These are phyloP conservation scores for Adansonia digitata DNA, from an alignment of 345 rosid species.

Conservation along the genomic window DNA sequence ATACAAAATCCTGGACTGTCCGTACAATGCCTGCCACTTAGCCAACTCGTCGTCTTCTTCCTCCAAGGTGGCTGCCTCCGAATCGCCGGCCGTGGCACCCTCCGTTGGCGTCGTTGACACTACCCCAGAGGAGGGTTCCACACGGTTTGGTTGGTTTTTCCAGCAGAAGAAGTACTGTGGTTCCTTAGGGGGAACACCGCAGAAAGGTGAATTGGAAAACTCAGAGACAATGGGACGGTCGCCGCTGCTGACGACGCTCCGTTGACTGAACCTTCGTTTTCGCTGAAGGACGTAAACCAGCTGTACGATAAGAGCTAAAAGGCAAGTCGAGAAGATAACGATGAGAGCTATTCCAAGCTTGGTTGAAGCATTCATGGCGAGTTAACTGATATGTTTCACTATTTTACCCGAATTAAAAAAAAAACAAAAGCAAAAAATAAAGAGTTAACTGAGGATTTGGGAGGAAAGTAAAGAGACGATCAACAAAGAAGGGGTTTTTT, in stretches of 20 bases:
- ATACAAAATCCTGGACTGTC: conserved; percentile 51
- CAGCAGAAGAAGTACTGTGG: conserved; percentile 72
- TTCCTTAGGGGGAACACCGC: conserved; percentile 51
- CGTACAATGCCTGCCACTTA: conserved; percentile 38
- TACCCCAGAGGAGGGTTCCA: conserved; percentile 35
- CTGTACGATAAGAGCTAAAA: conserved; percentile 33
- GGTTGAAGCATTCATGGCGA: conserved; percentile 34
- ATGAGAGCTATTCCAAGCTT: conserved; percentile 36
- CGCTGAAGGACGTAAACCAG: conserved; percentile 50
- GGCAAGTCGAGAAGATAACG: conserved; percentile 33
- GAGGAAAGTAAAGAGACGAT: neutral
- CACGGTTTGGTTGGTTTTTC: conserved; percentile 42
- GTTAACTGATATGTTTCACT: neutral
- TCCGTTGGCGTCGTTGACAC: conserved; percentile 16
- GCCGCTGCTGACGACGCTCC: conserved; percentile 17
- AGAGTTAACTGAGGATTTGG: neutral
- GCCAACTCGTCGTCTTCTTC: conserved; percentile 30
- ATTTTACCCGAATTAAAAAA: neutral
- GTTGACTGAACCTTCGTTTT: conserved; percentile 33
- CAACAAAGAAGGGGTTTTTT: neutral
- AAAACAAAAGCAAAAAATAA: neutral
- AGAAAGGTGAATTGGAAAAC: conserved; percentile 12
- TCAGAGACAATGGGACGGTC: conserved; percentile 3
- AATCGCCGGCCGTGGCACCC: neutral
- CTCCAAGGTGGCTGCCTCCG: conserved; percentile 1